phyloP scores from a whole-genome alignment of 306 rosid species.

The Acacia melanoxylon region DNA sequence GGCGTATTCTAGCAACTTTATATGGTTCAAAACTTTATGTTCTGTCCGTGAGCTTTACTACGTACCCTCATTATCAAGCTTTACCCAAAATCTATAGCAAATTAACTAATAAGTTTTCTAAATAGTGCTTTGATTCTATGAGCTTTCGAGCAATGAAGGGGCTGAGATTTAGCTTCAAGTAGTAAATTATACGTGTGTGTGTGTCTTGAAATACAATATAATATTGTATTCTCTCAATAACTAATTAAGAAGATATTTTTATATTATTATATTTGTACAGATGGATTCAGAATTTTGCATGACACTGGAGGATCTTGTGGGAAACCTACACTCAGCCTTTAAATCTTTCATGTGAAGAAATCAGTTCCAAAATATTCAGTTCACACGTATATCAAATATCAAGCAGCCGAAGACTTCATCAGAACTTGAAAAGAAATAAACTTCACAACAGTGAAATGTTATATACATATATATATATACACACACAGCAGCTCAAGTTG shows the following conservation, averaged over 20 bases:
- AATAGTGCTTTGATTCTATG: not conserved
- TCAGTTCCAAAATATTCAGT: slow-evolving; percentile 1
- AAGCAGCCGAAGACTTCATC: slow-evolving; percentile 28
- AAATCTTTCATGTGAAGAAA: slow-evolving; percentile 48
- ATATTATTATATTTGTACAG: slow-evolving; percentile 44
- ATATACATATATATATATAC: not conserved
- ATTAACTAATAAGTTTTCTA: too few species aligned
- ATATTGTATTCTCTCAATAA: not conserved
- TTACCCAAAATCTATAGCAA: not conserved
- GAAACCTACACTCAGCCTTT: slow-evolving; percentile 60
- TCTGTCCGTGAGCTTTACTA: not conserved
- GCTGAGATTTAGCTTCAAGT: not conserved
- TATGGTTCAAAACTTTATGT: not conserved
- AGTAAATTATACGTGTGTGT: not conserved
- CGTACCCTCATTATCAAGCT: not conserved
- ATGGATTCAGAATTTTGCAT: slow-evolving; percentile 73
- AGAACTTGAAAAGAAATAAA: slow-evolving; percentile 20
- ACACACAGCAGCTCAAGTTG: slow-evolving; percentile 9
- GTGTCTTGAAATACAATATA: not conserved
- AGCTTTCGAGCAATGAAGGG: not conserved
- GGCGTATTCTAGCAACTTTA: not conserved
- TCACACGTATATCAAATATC: not conserved
- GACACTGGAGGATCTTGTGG: slow-evolving; percentile 74
- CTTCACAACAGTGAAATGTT: not conserved
- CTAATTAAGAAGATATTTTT: not conserved